Evolutionary conservation across 2,329 filamentous ascomycete species (phyloP).

Genomic region (Verticillium longisporum): DNA sequence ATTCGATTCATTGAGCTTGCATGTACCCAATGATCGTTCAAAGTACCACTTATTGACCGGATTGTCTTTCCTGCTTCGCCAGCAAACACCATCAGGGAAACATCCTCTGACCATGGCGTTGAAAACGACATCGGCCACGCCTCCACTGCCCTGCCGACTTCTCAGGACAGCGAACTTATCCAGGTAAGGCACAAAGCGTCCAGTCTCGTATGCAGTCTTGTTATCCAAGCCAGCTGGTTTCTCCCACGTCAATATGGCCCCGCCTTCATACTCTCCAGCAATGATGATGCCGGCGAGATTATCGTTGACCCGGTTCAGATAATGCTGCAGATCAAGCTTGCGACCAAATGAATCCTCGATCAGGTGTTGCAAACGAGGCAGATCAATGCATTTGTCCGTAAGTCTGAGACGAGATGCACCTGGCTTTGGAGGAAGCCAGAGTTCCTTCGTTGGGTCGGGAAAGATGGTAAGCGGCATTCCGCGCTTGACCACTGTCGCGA

Average conservation of each 20-base stretch:
- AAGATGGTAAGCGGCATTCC: slow-evolving; percentile 86
- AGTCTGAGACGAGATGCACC: slow-evolving; percentile 58
- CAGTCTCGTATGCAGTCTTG: slow-evolving; percentile 44
- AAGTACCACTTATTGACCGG: slow-evolving; percentile 99
- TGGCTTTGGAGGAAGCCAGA: slow-evolving; percentile 62
- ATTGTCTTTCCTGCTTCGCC: slow-evolving; percentile 84
- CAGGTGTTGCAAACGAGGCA: slow-evolving; percentile 73
- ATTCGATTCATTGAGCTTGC: slow-evolving; percentile 72
- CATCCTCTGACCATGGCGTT: slow-evolving; percentile 89
- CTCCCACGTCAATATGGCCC: slow-evolving; percentile 94
- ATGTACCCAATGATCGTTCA: slow-evolving; percentile 76
- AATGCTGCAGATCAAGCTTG: slow-evolving; percentile 76
- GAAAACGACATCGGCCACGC: slow-evolving; percentile 93
- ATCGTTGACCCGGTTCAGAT: slow-evolving; percentile 71
- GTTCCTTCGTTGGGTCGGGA: slow-evolving; percentile 57
- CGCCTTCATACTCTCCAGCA: slow-evolving; percentile 93
- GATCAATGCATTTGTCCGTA: slow-evolving; percentile 74
- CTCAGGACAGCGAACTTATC: slow-evolving; percentile 96
- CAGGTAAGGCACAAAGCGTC: slow-evolving; percentile 79
- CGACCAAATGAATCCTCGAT: slow-evolving; percentile 92
- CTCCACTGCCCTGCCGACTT: slow-evolving; percentile 79
- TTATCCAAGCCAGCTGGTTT: slow-evolving; percentile 54
- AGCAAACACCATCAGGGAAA: slow-evolving; percentile 84
- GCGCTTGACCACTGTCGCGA: slow-evolving; percentile 80
- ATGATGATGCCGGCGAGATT: slow-evolving; percentile 88